These are phyloP conservation scores for Xanthoconium purpureum DNA, from an alignment of 768 basidiomycete species.

Conservation along the genomic window DNA sequence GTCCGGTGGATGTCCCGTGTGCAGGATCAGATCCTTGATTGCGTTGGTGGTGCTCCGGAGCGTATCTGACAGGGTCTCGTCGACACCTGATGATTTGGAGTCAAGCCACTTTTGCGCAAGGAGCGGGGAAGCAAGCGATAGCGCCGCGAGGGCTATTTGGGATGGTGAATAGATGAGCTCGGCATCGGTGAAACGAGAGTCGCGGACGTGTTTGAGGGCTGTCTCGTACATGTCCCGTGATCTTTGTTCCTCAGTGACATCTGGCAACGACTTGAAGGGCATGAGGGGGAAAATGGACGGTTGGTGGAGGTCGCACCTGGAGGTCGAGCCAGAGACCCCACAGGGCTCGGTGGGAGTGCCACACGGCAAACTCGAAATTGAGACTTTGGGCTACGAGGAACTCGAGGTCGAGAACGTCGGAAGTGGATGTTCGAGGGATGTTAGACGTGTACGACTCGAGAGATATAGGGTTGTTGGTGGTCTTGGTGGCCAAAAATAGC, in stretches of 20 bases:
- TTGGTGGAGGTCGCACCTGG: constrained; percentile 52
- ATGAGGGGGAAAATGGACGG: constrained; percentile 9
- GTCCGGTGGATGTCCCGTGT: constrained; percentile 61
- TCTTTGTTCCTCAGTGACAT: constrained; percentile 44
- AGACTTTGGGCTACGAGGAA: constrained; percentile 95
- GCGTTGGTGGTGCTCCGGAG: constrained; percentile 34
- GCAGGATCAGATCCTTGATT: constrained; percentile 56
- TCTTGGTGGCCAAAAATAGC: constrained; percentile 93
- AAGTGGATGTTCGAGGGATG: constrained; percentile 76
- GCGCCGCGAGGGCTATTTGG: constrained; percentile 84
- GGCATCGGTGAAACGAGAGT: constrained; percentile 85
- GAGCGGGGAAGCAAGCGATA: constrained; percentile 61
- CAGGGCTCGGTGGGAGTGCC: constrained; percentile 85
- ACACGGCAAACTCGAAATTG: constrained; percentile 89
- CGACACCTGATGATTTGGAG: constrained; percentile 33
- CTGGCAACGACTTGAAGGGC: constrained; percentile 52
- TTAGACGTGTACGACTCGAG: constrained; percentile 80
- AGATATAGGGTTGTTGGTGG: constrained; percentile 90
- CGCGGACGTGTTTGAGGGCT: constrained; percentile 65
- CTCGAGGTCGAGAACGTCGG: constrained; percentile 90
- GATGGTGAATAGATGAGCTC: constrained; percentile 92
- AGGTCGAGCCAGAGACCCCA: constrained; percentile 89
- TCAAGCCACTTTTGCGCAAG: constrained; percentile 61
- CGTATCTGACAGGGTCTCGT: constrained; percentile 16
- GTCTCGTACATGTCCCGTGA: constrained; percentile 58